A percentile compares a stretch with the other conserved stretches of the same genome.
These are phyloP conservation scores for Triticum monococcum DNA, from an alignment of 176 grass and related monocot genomes.

Conservation along the genomic window DNA sequence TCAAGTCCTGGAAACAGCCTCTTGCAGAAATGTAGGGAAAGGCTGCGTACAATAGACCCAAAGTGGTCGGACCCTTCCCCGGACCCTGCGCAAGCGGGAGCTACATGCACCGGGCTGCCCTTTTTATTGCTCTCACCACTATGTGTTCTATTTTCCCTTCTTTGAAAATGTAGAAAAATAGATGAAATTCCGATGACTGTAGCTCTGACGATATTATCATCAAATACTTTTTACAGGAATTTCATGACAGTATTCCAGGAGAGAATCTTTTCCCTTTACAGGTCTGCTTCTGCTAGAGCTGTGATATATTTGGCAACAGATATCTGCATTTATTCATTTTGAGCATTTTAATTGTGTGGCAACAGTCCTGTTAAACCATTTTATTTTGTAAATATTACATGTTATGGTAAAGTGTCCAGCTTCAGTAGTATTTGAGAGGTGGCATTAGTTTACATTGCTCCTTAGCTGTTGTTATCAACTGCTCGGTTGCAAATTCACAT, in stretches of 20 bases:
- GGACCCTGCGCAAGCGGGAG: too few species aligned
- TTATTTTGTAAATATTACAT: background rate
- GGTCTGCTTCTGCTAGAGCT: constrained; percentile 46
- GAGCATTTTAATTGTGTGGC: background rate
- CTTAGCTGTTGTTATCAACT: background rate
- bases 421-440: background rate
- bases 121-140: constrained; percentile 44
- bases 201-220: constrained; percentile 15
- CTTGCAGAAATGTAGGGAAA: too few species aligned
- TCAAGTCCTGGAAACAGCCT: too few species aligned
- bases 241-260: constrained; percentile 63
- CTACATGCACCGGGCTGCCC: too few species aligned
- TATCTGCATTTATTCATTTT: constrained; percentile 9
- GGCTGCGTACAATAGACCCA: too few species aligned
- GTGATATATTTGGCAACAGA: constrained; percentile 2
- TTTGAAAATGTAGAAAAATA: constrained; percentile 7
- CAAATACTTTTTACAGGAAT: constrained; percentile 46
- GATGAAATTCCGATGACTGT: constrained; percentile 14
- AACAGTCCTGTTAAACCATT: background rate
- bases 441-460: background rate
- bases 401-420: constrained; percentile 3
- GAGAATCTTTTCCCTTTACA: constrained; percentile 80
- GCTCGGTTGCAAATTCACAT: background rate
- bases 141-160: constrained; percentile 22
- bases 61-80: too few species aligned